Conservation (phyloP, 345 rosid species). For the Alliaria petiolata region DNA sequence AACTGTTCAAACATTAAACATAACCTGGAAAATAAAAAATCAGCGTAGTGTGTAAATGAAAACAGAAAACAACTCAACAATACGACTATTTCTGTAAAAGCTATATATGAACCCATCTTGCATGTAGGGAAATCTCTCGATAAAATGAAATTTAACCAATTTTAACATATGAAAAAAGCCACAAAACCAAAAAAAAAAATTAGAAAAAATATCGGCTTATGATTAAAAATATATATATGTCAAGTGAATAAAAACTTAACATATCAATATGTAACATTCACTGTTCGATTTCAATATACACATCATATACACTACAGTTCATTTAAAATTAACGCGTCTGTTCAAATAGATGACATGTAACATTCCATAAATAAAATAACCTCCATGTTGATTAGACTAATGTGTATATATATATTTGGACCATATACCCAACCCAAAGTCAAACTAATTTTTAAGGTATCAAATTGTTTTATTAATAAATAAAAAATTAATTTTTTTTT, state of each 20-base stretch:
- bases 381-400: conserved; percentile 9
- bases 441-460: conserved; percentile 9
- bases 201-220: too few relatives aligned
- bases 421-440: neutral
- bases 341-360: neutral
- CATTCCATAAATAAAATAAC: conserved; percentile 11
- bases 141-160: neutral
- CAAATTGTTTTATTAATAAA: conserved; percentile 10
- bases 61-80: neutral
- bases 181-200: too few relatives aligned
- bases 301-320: too few relatives aligned
- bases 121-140: neutral
- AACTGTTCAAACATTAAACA: neutral
- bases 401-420: neutral
- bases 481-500: neutral
- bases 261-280: neutral
- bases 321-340: neutral
- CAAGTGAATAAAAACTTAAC: too few relatives aligned
- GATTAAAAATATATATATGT: too few relatives aligned
- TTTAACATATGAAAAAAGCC: neutral
- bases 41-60: neutral
- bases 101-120: neutral
- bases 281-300: neutral
- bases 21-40: neutral
- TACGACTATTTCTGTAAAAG: neutral